Evolutionary conservation across 352 stramenopile species (phyloP).

Genomic region (Nothophytophthora sp.): DNA sequence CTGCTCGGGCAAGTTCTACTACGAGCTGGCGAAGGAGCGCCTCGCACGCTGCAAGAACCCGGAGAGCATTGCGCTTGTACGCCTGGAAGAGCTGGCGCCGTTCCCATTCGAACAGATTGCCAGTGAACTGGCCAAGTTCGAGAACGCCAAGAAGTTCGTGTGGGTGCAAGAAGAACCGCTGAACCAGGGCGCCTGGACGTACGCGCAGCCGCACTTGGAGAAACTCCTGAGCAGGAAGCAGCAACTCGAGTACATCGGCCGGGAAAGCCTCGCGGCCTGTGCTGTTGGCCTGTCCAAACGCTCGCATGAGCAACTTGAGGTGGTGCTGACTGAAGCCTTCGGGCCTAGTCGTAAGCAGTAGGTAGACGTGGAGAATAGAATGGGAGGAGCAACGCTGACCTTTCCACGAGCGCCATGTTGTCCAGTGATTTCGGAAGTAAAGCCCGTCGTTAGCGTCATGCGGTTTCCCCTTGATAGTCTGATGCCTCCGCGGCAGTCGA

Average conservation of each 20-base stretch:
- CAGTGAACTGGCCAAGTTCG: conserved; percentile 51
- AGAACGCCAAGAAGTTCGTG: conserved; percentile 66
- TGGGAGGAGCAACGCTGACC: too few relatives aligned
- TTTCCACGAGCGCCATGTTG: too few relatives aligned
- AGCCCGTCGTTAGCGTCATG: too few relatives aligned
- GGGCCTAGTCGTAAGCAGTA: conserved; percentile 14
- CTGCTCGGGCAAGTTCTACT: conserved; percentile 88
- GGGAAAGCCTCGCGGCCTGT: conserved; percentile 67
- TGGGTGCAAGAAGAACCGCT: conserved; percentile 85
- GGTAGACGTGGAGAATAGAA: too few relatives aligned
- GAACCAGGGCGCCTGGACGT: conserved; percentile 82
- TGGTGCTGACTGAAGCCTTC: conserved; percentile 70
- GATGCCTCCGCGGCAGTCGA: too few relatives aligned
- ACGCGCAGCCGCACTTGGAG: conserved; percentile 69
- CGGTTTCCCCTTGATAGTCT: too few relatives aligned
- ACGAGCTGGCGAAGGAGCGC: conserved; percentile 77
- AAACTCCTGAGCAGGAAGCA: conserved; percentile 66
- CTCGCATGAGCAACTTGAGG: conserved; percentile 61
- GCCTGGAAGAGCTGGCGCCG: conserved; percentile 84
- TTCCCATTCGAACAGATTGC: conserved; percentile 80
- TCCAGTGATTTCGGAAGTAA: too few relatives aligned
- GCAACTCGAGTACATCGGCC: conserved; percentile 69
- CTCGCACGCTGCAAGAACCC: conserved; percentile 41
- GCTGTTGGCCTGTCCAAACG: conserved; percentile 76
- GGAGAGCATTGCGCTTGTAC: conserved; percentile 65